These are phyloP conservation scores for Glycine tomentella DNA, from an alignment of 306 rosid species.

Conservation along the genomic window DNA sequence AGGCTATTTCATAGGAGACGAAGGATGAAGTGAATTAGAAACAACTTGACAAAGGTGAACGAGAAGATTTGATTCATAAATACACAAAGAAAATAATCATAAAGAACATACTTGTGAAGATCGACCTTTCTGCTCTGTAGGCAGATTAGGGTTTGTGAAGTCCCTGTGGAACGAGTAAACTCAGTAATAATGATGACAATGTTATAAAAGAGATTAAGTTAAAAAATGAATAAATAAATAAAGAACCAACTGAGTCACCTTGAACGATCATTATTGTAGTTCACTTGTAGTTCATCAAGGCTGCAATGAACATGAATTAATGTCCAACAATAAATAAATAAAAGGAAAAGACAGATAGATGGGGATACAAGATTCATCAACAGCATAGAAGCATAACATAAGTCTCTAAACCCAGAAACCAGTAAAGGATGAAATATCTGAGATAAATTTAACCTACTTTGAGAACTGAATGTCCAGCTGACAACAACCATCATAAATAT, in stretches of 20 bases:
- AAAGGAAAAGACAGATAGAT: conserved; percentile 13
- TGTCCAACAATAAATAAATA: not conserved
- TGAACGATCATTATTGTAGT: conserved; percentile 97
- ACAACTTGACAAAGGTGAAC: conserved; percentile 27
- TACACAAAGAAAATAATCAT: not conserved
- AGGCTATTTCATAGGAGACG: conserved; percentile 62
- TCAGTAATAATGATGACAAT: conserved; percentile 22
- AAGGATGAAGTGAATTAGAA: conserved; percentile 31
- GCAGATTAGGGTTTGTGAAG: conserved; percentile 90
- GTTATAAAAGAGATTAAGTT: conserved; percentile 2
- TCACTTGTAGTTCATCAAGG: conserved; percentile 98
- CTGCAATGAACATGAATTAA: conserved; percentile 62
- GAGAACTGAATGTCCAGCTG: conserved; percentile 98
- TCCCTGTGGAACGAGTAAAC: conserved; percentile 66
- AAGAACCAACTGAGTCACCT: conserved; percentile 65
- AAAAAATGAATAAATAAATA: not conserved
- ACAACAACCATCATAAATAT: conserved; percentile 98
- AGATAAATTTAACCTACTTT: conserved; percentile 69
- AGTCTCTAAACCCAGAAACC: conserved; percentile 29
- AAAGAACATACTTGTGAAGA: conserved; percentile 72
- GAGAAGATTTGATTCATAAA: conserved; percentile 28
- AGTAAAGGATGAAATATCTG: conserved; percentile 20
- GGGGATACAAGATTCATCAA: conserved; percentile 27
- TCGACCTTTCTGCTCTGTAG: conserved; percentile 94
- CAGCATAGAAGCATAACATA: conserved; percentile 1